These are phyloP conservation scores for Catenaria anguillulae DNA, from an alignment of 371 early-diverging fungal species.

Conservation along the genomic window DNA sequence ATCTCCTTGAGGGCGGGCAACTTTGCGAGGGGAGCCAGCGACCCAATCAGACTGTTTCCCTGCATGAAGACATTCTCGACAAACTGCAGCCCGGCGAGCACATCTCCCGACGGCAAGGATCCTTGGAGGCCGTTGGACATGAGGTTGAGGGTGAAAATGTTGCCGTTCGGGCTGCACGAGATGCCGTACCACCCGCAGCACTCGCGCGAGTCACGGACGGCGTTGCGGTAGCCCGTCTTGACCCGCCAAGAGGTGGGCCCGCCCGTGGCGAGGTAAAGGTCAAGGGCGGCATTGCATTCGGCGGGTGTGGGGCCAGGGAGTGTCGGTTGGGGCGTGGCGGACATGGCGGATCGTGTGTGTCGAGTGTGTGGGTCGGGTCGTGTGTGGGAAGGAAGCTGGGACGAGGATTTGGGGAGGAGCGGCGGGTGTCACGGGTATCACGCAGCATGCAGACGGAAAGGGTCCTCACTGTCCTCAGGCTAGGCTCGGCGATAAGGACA, in stretches of 20 bases:
- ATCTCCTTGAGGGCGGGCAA: background rate
- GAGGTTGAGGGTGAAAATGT: background rate
- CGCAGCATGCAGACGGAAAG: too few relatives aligned
- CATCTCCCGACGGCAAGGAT: background rate
- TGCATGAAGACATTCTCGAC: background rate
- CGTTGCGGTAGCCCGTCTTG: background rate
- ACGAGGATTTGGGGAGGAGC: too few relatives aligned
- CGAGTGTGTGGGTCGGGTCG: too few relatives aligned
- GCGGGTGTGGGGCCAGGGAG: background rate
- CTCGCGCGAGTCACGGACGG: background rate
- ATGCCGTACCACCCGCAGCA: conserved; percentile 1
- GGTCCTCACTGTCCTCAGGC: too few relatives aligned
- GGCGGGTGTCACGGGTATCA: too few relatives aligned
- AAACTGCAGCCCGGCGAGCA: background rate
- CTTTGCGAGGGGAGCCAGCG: background rate
- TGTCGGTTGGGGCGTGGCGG: background rate
- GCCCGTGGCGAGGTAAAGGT: background rate
- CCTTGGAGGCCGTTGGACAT: background rate
- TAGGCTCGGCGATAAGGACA: too few relatives aligned
- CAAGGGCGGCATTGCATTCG: background rate
- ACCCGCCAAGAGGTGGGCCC: background rate
- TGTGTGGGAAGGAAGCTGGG: too few relatives aligned
- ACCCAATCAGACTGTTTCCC: background rate
- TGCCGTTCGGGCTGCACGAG: background rate
- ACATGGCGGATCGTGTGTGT: too few relatives aligned